Conservation (phyloP, 768 basidiomycete species). For the Phanerochaete sordida region DNA sequence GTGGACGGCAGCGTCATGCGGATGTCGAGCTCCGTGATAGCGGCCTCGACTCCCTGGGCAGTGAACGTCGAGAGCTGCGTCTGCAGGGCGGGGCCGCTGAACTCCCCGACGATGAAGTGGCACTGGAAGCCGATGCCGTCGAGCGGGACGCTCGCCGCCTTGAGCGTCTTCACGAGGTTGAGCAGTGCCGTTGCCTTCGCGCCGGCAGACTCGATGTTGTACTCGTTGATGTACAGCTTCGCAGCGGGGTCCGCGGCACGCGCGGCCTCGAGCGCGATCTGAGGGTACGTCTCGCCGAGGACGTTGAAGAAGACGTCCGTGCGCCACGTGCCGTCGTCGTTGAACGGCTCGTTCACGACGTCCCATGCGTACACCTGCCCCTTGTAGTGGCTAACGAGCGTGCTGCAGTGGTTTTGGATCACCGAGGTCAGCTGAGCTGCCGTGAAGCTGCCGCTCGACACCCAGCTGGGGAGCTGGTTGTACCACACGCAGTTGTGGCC, state of each 20-base stretch:
- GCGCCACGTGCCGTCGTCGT: slow-evolving; percentile 58
- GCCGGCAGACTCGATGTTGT: slow-evolving; percentile 32
- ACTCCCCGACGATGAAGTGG: slow-evolving; percentile 57
- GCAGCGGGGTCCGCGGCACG: slow-evolving; percentile 49
- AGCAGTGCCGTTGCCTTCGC: slow-evolving; percentile 57
- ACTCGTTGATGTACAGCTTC: slow-evolving; percentile 52
- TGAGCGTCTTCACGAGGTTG: slow-evolving; percentile 48
- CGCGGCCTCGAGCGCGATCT: slow-evolving; percentile 47
- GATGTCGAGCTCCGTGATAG: slow-evolving; percentile 66
- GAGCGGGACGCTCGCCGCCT: slow-evolving; percentile 45
- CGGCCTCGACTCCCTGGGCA: slow-evolving; percentile 60
- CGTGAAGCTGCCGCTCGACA: slow-evolving; percentile 27
- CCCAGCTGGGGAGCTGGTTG: slow-evolving; percentile 40
- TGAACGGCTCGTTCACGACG: slow-evolving; percentile 55
- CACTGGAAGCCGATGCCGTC: slow-evolving; percentile 60
- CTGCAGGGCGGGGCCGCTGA: slow-evolving; percentile 40
- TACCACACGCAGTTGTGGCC: slow-evolving; percentile 41
- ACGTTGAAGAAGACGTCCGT: slow-evolving; percentile 49
- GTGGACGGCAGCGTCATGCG: slow-evolving; percentile 57
- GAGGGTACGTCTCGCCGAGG: slow-evolving; percentile 45
- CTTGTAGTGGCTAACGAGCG: slow-evolving; percentile 35
- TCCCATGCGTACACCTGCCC: slow-evolving; percentile 36
- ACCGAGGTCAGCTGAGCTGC: slow-evolving; percentile 28
- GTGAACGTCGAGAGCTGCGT: slow-evolving; percentile 48
- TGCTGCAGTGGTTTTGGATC: slow-evolving; percentile 32